Percentiles rank a stretch among this genome's conserved stretches.
Conservation (phyloP, 1,139 yeast species). For the Kluyveromyces sp. region DNA sequence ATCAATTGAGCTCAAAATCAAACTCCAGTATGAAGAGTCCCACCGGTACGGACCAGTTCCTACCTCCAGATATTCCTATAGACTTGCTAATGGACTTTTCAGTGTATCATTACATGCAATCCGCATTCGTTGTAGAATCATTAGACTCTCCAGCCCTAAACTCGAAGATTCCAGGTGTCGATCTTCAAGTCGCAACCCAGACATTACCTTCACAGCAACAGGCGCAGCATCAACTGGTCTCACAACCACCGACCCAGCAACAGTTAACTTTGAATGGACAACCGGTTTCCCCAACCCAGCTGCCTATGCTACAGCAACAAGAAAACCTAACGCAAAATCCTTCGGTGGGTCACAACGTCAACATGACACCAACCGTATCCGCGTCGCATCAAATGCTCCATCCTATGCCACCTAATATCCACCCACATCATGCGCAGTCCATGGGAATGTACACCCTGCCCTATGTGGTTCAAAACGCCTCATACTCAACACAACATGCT, state of each 20-base stretch:
- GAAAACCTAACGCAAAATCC: neutral
- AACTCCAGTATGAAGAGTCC: neutral
- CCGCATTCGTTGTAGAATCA: constrained; percentile 8
- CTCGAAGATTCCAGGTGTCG: constrained; percentile 6
- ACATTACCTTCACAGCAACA: constrained; percentile 1
- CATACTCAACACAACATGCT: neutral
- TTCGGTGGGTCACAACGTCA: neutral
- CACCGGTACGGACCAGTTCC: constrained; percentile 1
- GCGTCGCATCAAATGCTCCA: constrained; percentile 1
- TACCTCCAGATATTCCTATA: constrained; percentile 20
- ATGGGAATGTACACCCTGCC: constrained; percentile 5
- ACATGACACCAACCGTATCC: neutral
- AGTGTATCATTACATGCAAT: constrained; percentile 14
- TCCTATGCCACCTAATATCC: constrained; percentile 2
- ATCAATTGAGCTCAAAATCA: constrained; percentile 4
- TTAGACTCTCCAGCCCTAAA: constrained; percentile 7
- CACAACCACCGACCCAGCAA: too few relatives aligned
- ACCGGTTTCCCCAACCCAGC: constrained; percentile 1
- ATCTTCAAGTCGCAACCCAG: constrained; percentile 1
- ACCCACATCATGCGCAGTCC: constrained; percentile 2
- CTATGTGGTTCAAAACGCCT: constrained; percentile 3
- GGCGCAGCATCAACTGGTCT: too few relatives aligned
- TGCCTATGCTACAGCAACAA: constrained; percentile 4
- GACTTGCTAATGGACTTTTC: constrained; percentile 17
- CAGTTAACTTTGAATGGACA: neutral